Conservation (phyloP, 1,284 basidiomycete species). For the Microbotryum lychnidis-dioicae region DNA sequence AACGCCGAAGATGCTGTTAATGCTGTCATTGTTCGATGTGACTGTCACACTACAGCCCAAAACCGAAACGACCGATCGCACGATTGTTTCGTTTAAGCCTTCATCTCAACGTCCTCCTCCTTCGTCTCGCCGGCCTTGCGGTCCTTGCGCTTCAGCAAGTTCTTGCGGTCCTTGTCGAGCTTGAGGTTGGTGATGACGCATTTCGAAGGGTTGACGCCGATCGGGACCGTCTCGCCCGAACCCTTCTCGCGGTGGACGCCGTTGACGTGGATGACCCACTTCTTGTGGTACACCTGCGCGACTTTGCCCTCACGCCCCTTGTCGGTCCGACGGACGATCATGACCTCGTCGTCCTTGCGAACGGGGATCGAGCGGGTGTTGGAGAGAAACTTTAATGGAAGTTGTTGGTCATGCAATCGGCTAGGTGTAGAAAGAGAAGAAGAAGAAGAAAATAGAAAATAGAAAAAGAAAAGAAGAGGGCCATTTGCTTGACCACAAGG, state of each 20-base stretch:
- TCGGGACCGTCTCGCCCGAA: slow-evolving; percentile 86
- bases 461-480: no score
- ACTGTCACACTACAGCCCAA: no score
- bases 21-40: no score
- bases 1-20: no score
- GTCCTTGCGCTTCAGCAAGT: slow-evolving; percentile 46
- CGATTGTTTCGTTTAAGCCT: slow-evolving; percentile 14
- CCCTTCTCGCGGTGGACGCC: slow-evolving; percentile 97
- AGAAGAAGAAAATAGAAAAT: no score
- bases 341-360: slow-evolving; percentile 97
- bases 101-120: slow-evolving; percentile 36
- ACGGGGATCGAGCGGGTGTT: slow-evolving; percentile 87
- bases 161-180: slow-evolving; percentile 54
- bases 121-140: slow-evolving; percentile 29
- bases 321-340: slow-evolving; percentile 75
- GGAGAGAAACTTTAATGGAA: no score
- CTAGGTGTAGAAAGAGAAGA: no score
- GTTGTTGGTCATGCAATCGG: no score
- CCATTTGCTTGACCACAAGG: no score
- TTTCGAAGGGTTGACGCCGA: slow-evolving; percentile 95
- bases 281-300: slow-evolving; percentile 70
- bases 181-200: slow-evolving; percentile 90
- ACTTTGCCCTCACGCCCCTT: slow-evolving; percentile 95
- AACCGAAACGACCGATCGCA: no score
- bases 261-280: slow-evolving; percentile 98